Evolutionary conservation across 257 asterid genomes (phyloP).

Genomic region (Plantago elongata): DNA sequence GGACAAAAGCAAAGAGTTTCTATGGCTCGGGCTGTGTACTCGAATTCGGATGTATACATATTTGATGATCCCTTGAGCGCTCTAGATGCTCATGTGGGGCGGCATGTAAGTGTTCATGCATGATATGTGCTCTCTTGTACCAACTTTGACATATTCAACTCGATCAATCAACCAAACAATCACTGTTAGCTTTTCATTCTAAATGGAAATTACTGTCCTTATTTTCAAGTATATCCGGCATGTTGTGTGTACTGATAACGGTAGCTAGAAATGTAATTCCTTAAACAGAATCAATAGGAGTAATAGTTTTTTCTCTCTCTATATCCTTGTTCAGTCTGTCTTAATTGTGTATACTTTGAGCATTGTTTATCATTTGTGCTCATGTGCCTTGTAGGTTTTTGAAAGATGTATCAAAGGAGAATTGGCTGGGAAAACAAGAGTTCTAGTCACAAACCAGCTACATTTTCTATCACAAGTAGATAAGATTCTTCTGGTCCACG

Average conservation of each 20-base stretch:
- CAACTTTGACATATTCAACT: not conserved
- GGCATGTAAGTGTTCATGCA: constrained; percentile 54
- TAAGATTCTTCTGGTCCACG: constrained; percentile 86
- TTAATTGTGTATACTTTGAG: not conserved
- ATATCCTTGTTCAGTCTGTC: constrained; percentile 5
- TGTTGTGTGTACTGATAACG: not conserved
- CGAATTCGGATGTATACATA: constrained; percentile 82
- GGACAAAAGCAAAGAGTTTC: constrained; percentile 99
- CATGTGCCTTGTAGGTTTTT: constrained; percentile 54
- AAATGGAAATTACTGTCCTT: not conserved
- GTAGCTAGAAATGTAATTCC: constrained; percentile 2
- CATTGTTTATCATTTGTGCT: constrained; percentile 9
- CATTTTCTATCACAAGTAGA: constrained; percentile 96
- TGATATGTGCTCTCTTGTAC: not conserved
- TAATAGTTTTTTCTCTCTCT: constrained; percentile 5
- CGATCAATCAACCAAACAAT: not conserved
- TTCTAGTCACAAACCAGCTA: constrained; percentile 90
- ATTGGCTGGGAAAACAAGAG: constrained; percentile 82
- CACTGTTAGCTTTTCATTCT: not conserved
- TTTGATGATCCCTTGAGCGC: constrained; percentile 99
- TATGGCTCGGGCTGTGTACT: constrained; percentile 96
- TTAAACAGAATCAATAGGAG: not conserved
- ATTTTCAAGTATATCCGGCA: not conserved
- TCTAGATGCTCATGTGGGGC: constrained; percentile 95
- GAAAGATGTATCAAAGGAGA: constrained; percentile 89